A percentile compares a stretch with the other conserved stretches of the same genome.
Conservation (phyloP, 345 rosid genomes). For the Syzygium jambos region DNA sequence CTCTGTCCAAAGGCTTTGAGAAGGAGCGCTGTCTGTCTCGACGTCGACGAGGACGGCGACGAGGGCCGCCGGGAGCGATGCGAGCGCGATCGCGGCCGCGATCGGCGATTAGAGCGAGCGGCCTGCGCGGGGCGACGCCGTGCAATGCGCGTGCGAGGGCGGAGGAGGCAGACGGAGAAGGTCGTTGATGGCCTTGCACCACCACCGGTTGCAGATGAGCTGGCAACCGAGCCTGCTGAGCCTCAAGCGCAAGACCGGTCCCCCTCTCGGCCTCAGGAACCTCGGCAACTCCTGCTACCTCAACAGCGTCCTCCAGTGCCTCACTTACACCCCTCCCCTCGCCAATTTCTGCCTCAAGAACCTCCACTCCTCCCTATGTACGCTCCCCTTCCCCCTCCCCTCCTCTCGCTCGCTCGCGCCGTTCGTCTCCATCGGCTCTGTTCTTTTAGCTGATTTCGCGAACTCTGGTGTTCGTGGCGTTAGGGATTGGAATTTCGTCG, state of each 20-base stretch:
- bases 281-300: constrained; percentile 98
- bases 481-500: background rate
- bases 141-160: constrained; percentile 14
- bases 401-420: background rate
- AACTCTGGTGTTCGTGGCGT: background rate
- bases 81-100: constrained; percentile 1
- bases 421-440: background rate
- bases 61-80: background rate
- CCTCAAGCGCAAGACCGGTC: constrained; percentile 63
- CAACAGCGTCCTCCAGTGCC: constrained; percentile 80
- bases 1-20: background rate
- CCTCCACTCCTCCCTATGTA: constrained; percentile 83
- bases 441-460: background rate
- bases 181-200: constrained; percentile 21
- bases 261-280: constrained; percentile 85
- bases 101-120: background rate
- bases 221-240: constrained; percentile 92
- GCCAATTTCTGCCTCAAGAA: constrained; percentile 88
- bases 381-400: background rate
- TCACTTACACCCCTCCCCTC: constrained; percentile 95
- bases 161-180: constrained; percentile 1
- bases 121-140: background rate
- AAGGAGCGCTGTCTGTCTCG: background rate
- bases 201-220: constrained; percentile 69
- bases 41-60: background rate